Evolutionary conservation across 768 basidiomycete species (phyloP), one percentile per base, ranked within the genome.

Genomic region (Suillus occidentalis): DNA sequence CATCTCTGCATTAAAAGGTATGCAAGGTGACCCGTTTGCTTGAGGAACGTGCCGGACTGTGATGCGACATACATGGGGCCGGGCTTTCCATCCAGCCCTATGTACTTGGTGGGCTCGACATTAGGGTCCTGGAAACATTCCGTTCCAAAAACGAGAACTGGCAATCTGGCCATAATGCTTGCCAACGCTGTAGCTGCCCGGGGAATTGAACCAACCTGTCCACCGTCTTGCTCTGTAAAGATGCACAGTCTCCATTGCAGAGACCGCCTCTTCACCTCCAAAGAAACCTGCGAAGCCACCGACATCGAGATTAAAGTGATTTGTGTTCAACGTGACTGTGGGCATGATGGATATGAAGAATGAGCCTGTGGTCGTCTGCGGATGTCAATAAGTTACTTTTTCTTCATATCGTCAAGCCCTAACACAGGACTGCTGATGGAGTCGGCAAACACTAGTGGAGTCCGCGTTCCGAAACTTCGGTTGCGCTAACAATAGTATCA

Each of bases 161-260:
- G 77, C 76, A 12, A 78, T 34, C 37, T 68, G 69, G 10, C 75
- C 76, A 18, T 76, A 79, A 13, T 63, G 69, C 61, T 72, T 79
- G 4, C 75, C 78, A 22, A 79, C 60, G 5, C 67, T 72, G 34
- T 76, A 77, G 63, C 78, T 76, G n/a, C 78, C 78, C 0, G 79
- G 78, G 6, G 77, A 75, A 56, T 79, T 79, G 55, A 77, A 77
- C 75, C 74, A 79, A 14, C 78, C 77, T 2, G 78, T 43, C 75
- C 73, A 79, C 57, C 39, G 70, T 66, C 76, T 70, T 7, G 70
- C 75, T 37, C 65, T 40, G 62, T 72, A 76, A 10, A 79, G 58
- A 60, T 78, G 78, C 4, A 79, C 72, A 42, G 75, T 72, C 14
- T 75, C 67, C 76, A 79, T 79, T 25, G 78, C 78, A 10, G 78